phyloP scores from a whole-genome alignment of 345 rosid genomes.

The Carallia pectinifolia region DNA sequence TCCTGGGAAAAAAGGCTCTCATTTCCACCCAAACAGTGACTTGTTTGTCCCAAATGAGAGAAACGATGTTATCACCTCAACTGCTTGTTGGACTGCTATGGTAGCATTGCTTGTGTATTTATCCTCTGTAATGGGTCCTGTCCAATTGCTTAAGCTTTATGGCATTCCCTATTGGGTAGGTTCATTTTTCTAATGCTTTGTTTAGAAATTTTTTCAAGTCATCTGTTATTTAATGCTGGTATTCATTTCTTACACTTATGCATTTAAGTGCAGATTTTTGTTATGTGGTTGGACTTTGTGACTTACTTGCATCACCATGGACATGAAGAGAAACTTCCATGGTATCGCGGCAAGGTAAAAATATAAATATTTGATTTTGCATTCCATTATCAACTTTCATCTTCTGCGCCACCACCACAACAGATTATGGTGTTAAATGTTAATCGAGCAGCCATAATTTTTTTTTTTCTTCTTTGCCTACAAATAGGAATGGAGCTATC shows the following conservation, averaged over 20 bases:
- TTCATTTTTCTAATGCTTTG: neutral
- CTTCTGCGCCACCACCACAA: neutral
- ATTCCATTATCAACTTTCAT: neutral
- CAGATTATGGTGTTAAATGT: neutral
- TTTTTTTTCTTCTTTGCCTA: neutral
- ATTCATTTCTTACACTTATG: neutral
- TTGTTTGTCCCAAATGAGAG: conserved; percentile 70
- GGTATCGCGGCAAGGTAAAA: conserved; percentile 94
- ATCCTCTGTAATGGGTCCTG: conserved; percentile 25
- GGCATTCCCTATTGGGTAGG: conserved; percentile 31
- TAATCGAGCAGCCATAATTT: neutral
- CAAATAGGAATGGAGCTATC: conserved; percentile 74
- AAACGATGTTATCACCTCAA: conserved; percentile 63
- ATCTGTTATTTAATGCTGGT: neutral
- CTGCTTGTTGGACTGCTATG: conserved; percentile 41
- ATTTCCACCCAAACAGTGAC: conserved; percentile 74
- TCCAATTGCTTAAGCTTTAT: conserved; percentile 28
- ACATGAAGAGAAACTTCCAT: conserved; percentile 74
- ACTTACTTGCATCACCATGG: conserved; percentile 96
- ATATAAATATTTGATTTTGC: neutral
- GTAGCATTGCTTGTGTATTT: conserved; percentile 24
- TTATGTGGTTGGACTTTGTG: conserved; percentile 83
- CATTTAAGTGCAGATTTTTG: conserved; percentile 49
- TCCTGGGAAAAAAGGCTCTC: conserved; percentile 92
- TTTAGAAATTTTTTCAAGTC: neutral